Conservation (phyloP, 345 rosid genomes). For the Citrus reticulata region DNA sequence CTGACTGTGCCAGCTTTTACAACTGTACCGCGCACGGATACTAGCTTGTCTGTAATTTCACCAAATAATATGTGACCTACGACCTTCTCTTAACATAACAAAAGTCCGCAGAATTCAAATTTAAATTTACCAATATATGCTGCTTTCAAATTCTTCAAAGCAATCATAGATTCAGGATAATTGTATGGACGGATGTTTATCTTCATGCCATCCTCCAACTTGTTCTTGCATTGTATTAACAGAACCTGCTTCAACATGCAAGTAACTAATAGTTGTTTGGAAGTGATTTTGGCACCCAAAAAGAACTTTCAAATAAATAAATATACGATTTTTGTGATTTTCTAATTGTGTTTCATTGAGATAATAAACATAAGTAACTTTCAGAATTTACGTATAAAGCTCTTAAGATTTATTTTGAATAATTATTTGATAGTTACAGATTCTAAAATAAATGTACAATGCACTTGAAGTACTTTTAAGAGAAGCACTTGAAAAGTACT, state of each 20-base stretch:
- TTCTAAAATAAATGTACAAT: not conserved
- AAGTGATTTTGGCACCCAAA: not conserved
- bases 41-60: slow-evolving; percentile 76
- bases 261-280: not conserved
- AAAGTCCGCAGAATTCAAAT: not conserved
- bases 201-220: slow-evolving; percentile 47
- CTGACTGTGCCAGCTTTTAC: slow-evolving; percentile 86
- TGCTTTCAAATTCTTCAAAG: slow-evolving; percentile 83
- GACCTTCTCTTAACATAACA: not conserved
- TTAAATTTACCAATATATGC: slow-evolving; percentile 78
- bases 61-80: not conserved
- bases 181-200: slow-evolving; percentile 73
- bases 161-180: slow-evolving; percentile 76
- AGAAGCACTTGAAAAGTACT: not conserved
- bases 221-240: slow-evolving; percentile 31
- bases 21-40: slow-evolving; percentile 82
- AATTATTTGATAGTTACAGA: too few relatives aligned
- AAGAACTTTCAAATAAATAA: not conserved
- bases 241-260: slow-evolving; percentile 36
- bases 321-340: not conserved
- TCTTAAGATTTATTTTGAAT: too few relatives aligned
- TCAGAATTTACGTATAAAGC: not conserved
- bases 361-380: not conserved
- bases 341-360: not conserved
- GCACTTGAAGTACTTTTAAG: not conserved